A percentile compares a stretch with the other conserved stretches of the same genome.
phyloP scores from a whole-genome alignment of 1,284 basidiomycete species.

The Stygiomarasmius scandens region DNA sequence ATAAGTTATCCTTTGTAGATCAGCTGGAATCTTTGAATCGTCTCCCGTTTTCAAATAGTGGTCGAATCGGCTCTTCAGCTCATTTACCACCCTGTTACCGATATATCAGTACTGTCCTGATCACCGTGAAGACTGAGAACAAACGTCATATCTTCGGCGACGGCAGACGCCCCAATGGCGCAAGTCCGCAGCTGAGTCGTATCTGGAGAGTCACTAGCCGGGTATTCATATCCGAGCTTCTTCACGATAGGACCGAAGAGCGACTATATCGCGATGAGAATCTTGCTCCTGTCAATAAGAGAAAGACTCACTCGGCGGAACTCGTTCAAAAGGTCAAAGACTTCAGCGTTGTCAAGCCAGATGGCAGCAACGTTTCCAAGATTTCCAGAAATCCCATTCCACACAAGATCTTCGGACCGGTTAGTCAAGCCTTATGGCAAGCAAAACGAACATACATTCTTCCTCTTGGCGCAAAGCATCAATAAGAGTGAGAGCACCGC shows the following conservation, averaged over 20 bases:
- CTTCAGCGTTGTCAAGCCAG: constrained; percentile 85
- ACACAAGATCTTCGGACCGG: constrained; percentile 69
- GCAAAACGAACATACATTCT: constrained; percentile 54
- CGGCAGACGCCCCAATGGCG: constrained; percentile 72
- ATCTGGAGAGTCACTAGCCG: constrained; percentile 71
- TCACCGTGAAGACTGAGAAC: not conserved
- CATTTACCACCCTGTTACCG: constrained; percentile 63
- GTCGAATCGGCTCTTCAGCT: constrained; percentile 77
- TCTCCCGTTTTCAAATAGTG: constrained; percentile 76
- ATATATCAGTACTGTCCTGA: constrained; percentile 1
- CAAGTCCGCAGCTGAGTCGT: constrained; percentile 77
- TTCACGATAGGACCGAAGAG: constrained; percentile 83
- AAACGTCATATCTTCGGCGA: constrained; percentile 62
- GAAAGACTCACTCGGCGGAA: constrained; percentile 59
- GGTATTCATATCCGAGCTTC: constrained; percentile 81
- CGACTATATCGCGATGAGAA: constrained; percentile 38
- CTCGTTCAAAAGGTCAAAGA: constrained; percentile 62
- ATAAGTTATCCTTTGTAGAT: constrained; percentile 64
- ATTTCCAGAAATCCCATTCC: constrained; percentile 64
- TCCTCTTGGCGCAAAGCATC: constrained; percentile 71
- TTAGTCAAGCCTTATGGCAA: constrained; percentile 9
- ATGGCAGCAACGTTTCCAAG: constrained; percentile 62
- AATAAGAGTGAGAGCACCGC: constrained; percentile 76
- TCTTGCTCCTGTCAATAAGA: not conserved
- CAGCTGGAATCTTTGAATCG: constrained; percentile 79